Evolutionary conservation across 306 rosid species (phyloP).

Genomic region (Astragalus membranaceus): DNA sequence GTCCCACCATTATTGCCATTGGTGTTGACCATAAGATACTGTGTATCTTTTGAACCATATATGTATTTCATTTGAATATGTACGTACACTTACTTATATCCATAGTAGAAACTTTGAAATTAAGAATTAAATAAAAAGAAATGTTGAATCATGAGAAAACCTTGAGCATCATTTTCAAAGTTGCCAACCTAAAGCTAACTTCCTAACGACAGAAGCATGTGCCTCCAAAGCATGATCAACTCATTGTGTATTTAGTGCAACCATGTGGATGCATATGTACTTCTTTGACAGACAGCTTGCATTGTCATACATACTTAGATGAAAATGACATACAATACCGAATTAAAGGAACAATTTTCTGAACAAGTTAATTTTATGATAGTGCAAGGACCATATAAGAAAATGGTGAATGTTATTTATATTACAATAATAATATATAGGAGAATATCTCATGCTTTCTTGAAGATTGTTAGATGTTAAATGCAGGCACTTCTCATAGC

Average conservation of each 20-base stretch:
- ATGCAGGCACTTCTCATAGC: no score
- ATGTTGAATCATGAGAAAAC: background rate
- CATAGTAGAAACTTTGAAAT: background rate
- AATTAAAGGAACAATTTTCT: background rate
- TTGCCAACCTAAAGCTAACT: background rate
- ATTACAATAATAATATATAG: no score
- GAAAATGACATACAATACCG: background rate
- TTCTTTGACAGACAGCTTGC: conserved; percentile 6
- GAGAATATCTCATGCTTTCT: no score
- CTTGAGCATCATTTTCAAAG: background rate
- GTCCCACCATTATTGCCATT: no score
- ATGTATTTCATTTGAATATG: background rate
- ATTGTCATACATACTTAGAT: conserved; percentile 11
- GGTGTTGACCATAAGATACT: background rate
- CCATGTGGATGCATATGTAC: conserved; percentile 26
- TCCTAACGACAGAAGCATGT: conserved; percentile 39
- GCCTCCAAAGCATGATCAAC: conserved; percentile 25
- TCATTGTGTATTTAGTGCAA: conserved; percentile 18
- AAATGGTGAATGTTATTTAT: no score
- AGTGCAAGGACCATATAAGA: background rate
- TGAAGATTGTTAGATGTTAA: no score
- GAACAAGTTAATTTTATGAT: background rate
- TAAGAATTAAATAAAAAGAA: background rate
- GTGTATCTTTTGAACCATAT: background rate
- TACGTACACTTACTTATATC: background rate